Evolutionary conservation across 306 rosid genomes (phyloP).

Genomic region (Mucuna pruriens): DNA sequence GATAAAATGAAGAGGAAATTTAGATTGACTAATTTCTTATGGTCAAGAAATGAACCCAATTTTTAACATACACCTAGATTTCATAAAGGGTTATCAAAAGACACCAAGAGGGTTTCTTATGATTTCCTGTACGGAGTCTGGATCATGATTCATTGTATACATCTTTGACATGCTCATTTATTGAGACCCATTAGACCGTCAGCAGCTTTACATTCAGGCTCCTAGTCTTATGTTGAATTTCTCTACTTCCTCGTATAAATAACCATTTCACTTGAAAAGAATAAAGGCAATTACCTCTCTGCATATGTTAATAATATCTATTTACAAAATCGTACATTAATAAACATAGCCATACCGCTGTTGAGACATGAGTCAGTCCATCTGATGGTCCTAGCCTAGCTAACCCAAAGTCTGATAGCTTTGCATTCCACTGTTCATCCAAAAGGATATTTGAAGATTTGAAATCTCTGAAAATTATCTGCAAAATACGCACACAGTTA

Average conservation of each 20-base stretch:
- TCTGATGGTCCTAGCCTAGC: slow-evolving; percentile 97
- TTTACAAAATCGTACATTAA: slow-evolving; percentile 17
- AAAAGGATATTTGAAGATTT: slow-evolving; percentile 95
- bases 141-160: background rate
- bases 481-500: slow-evolving; percentile 22
- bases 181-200: slow-evolving; percentile 6
- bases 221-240: slow-evolving; percentile 8
- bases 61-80: background rate
- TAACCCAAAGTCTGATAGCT: slow-evolving; percentile 95
- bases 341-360: slow-evolving; percentile 71
- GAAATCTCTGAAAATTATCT: slow-evolving; percentile 99
- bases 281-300: slow-evolving; percentile 5
- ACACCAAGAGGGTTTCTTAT: background rate
- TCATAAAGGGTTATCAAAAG: slow-evolving; percentile 21
- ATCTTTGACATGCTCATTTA: slow-evolving; percentile 29
- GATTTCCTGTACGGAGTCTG: slow-evolving; percentile 26
- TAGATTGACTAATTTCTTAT: background rate
- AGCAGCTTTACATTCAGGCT: background rate
- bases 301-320: slow-evolving; percentile 5
- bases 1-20: background rate
- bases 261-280: slow-evolving; percentile 16
- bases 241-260: background rate
- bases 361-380: slow-evolving; percentile 95
- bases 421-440: slow-evolving; percentile 95
- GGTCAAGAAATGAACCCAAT: slow-evolving; percentile 5